Evolutionary conservation across 495 filamentous ascomycete species (phyloP), one percentile per base, ranked within the genome.

Genomic region (Penicillium ucsense): DNA sequence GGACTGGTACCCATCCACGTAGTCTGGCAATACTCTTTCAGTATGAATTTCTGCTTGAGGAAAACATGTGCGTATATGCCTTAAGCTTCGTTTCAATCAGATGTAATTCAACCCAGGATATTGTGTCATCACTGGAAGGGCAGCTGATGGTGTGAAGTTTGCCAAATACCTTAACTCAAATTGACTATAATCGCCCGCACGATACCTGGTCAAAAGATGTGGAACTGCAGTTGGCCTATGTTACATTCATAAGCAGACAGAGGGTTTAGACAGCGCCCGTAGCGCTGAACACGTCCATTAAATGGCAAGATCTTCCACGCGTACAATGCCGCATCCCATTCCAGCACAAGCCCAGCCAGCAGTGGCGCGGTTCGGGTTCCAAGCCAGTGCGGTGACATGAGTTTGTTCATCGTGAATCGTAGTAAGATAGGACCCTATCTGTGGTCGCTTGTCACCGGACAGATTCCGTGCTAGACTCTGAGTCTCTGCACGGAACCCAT

Each of bases 301-400:
- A 31, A 76, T 61, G 8, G 77, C 75, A 41, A 86, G 46, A 74
- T 87, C 82, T 61, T 86, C 80, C n/a, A 86, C 74, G 51, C 83
- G 74, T 31, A 86, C 53, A 48, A 86, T 60, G 8, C 83, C 83
- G 61, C 73, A 77, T 5, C 73, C 81, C 65, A 77, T 66, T 5
- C 73, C 82, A 27, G 79, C 83, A 31, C 73, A 73, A 4, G 80
- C 80, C 84, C 82, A 86, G 5, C 76, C 81, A 6, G 81, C 81
- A 60, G 65, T 80, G 4, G 54, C 47, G 40, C 74, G 54, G 62
- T 85, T 85, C 31, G 78, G 75, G 59, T 85, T 86, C 83, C 83
- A 87, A n/a, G 68, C 70, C 11, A 84, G 56, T 10, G 63, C 55
- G 29, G 74, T 76, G 37, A 85, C 66, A 38, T 74, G 75, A 3